A percentile compares a stretch with the other conserved stretches of the same genome.
Evolutionary conservation across 1,139 yeast genomes (phyloP).

Genomic region (Kodamaea sp.): DNA sequence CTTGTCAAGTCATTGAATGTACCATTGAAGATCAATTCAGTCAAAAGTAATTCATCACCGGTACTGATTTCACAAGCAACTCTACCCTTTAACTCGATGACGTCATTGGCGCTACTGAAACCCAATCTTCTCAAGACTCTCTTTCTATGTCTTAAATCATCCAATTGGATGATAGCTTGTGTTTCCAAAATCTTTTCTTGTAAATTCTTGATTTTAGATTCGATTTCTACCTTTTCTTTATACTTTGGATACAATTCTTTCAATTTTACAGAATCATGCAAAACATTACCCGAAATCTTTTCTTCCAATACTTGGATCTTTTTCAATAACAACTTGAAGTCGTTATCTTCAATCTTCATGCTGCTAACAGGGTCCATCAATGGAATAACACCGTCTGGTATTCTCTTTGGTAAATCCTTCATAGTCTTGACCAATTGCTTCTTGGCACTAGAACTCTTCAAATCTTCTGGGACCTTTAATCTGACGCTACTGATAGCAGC

Average conservation of each 20-base stretch:
- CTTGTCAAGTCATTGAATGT: slow-evolving; percentile 82
- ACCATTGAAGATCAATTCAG: slow-evolving; percentile 93
- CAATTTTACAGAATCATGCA: slow-evolving; percentile 63
- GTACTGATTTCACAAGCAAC: slow-evolving; percentile 94
- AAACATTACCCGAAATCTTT: slow-evolving; percentile 66
- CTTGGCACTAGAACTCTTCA: slow-evolving; percentile 66
- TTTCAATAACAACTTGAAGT: slow-evolving; percentile 64
- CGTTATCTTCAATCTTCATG: slow-evolving; percentile 85
- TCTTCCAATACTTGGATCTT: slow-evolving; percentile 81
- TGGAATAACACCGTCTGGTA: slow-evolving; percentile 81
- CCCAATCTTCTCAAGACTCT: slow-evolving; percentile 81
- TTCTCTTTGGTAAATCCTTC: slow-evolving; percentile 73
- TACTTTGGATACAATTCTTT: slow-evolving; percentile 62
- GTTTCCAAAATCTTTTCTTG: slow-evolving; percentile 73
- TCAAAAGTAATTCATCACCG: slow-evolving; percentile 85
- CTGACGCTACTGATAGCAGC: slow-evolving; percentile 74
- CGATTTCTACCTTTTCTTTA: slow-evolving; percentile 58
- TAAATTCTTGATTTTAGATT: slow-evolving; percentile 56
- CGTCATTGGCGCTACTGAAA: slow-evolving; percentile 77
- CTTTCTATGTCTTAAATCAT: slow-evolving; percentile 88
- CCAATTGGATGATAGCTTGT: slow-evolving; percentile 87
- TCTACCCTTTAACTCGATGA: slow-evolving; percentile 92
- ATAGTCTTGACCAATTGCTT: slow-evolving; percentile 74
- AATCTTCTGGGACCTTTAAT: slow-evolving; percentile 75
- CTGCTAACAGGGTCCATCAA: slow-evolving; percentile 82